phyloP scores from a whole-genome alignment of 1,139 yeast genomes.

The Yamadazyma pseudoaaseri region DNA sequence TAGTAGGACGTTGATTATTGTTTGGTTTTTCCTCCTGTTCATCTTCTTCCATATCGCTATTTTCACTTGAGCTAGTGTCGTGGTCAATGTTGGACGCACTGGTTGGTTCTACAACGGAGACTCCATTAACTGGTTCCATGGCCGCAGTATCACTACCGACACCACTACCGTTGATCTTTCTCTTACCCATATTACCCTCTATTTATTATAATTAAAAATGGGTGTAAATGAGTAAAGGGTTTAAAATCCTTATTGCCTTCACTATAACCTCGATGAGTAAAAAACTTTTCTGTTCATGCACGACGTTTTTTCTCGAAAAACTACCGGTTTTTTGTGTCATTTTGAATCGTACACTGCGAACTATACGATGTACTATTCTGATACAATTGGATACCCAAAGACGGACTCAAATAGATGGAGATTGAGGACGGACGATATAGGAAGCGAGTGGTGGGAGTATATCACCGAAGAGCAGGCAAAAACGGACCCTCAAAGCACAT shows the following conservation, averaged over 20 bases:
- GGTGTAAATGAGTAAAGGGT: background rate
- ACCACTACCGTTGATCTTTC: slow-evolving; percentile 7
- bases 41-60: slow-evolving; percentile 6
- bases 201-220: background rate
- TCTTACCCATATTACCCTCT: slow-evolving; percentile 10
- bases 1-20: slow-evolving; percentile 20
- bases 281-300: slow-evolving; percentile 6
- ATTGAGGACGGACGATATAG: slow-evolving; percentile 64
- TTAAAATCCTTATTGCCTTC: slow-evolving; percentile 1
- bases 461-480: slow-evolving; percentile 36
- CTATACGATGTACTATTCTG: slow-evolving; percentile 49
- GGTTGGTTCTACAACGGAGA: no score
- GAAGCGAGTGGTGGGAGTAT: slow-evolving; percentile 84
- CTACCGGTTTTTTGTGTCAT: background rate
- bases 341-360: background rate
- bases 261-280: slow-evolving; percentile 11
- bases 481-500: slow-evolving; percentile 52
- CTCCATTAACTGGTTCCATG: no score
- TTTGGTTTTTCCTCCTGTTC: slow-evolving; percentile 9
- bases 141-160: no score
- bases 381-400: slow-evolving; percentile 55
- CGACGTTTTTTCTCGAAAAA: no score
- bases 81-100: no score
- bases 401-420: slow-evolving; percentile 82
- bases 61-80: slow-evolving; percentile 10